Evolutionary conservation across 805 yeast species (phyloP).

Genomic region (Yarrowia divulgata): DNA sequence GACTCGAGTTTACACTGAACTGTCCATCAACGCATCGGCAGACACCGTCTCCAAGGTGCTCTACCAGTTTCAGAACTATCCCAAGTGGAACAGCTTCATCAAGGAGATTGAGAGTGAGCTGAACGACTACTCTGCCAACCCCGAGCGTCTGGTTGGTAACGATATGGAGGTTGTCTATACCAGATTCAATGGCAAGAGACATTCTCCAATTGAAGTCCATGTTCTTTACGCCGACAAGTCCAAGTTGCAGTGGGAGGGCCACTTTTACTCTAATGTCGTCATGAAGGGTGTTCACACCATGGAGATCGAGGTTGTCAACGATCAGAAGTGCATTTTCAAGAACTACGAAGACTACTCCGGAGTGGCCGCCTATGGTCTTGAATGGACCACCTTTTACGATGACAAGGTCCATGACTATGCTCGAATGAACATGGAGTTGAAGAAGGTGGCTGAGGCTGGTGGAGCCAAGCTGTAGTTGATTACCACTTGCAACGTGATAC

Average conservation of each 20-base stretch:
- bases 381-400: constrained; percentile 15
- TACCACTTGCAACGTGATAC: too few species aligned
- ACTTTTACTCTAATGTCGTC: neutral
- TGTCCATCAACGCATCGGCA: constrained; percentile 32
- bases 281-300: constrained; percentile 10
- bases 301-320: constrained; percentile 9
- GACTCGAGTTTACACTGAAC: constrained; percentile 21
- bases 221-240: constrained; percentile 4
- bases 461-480: neutral
- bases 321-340: constrained; percentile 15
- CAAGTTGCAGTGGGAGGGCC: constrained; percentile 21
- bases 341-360: constrained; percentile 22
- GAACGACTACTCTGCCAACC: constrained; percentile 1
- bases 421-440: constrained; percentile 25
- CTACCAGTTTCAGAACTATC: constrained; percentile 12
- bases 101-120: constrained; percentile 20
- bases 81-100: constrained; percentile 25
- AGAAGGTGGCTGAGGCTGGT: constrained; percentile 8
- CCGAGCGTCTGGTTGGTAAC: neutral
- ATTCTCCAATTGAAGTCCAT: neutral
- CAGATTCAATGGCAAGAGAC: constrained; percentile 5
- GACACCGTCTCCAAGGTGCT: constrained; percentile 6
- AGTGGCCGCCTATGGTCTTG: constrained; percentile 6
- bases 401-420: constrained; percentile 17
- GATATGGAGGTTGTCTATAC: neutral